A percentile compares a stretch with the other conserved stretches of the same genome.
Evolutionary conservation across 2,329 filamentous ascomycete species (phyloP).

Genomic region (Gnomoniopsis sp.): DNA sequence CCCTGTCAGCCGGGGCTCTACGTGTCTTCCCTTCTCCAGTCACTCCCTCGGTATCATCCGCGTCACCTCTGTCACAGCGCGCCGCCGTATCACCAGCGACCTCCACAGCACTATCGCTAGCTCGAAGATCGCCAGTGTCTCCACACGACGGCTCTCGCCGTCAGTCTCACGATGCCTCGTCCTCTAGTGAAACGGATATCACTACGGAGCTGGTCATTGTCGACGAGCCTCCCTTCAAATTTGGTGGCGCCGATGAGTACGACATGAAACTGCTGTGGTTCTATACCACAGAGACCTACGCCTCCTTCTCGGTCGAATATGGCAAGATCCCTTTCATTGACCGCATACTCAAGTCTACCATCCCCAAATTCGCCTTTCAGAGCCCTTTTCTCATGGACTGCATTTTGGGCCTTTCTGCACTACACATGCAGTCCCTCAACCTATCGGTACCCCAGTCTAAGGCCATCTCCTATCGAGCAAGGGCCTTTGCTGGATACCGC

Average conservation of each 20-base stretch:
- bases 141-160: constrained; percentile 5
- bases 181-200: constrained; percentile 17
- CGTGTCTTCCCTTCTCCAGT: neutral
- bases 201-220: constrained; percentile 27
- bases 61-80: constrained; percentile 13
- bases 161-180: constrained; percentile 6
- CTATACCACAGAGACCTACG: constrained; percentile 44
- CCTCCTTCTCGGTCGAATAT: constrained; percentile 42
- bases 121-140: neutral
- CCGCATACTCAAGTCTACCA: constrained; percentile 40
- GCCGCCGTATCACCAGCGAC: neutral
- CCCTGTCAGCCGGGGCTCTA: neutral
- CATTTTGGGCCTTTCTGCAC: constrained; percentile 47
- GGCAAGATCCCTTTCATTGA: constrained; percentile 33
- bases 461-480: constrained; percentile 42
- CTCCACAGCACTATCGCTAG: neutral
- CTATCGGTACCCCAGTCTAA: constrained; percentile 36
- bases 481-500: constrained; percentile 48
- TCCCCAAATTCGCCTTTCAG: constrained; percentile 49
- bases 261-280: constrained; percentile 57
- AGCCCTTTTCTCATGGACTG: constrained; percentile 54
- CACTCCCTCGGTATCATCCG: constrained; percentile 2
- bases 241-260: constrained; percentile 31
- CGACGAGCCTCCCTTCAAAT: constrained; percentile 34
- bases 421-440: constrained; percentile 43